Evolutionary conservation across 176 grass and related monocot genomes (phyloP).

Genomic region (Puya raimondii): DNA sequence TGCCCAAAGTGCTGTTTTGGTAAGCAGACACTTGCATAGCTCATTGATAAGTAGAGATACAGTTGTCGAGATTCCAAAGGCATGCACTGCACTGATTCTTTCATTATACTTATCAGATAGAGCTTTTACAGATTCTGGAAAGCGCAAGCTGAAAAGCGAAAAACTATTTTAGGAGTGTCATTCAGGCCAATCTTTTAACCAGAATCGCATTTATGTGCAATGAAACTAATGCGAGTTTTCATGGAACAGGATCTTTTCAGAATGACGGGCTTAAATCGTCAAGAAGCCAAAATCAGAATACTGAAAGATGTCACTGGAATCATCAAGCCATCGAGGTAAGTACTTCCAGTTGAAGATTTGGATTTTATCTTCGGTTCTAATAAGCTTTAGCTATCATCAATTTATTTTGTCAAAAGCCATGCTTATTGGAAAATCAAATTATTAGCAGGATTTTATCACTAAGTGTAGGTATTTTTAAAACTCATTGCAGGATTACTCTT

Average conservation of each 20-base stretch:
- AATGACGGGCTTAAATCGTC: conserved; percentile 30
- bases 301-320: conserved; percentile 44
- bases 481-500: conserved; percentile 55
- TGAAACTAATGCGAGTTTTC: not conserved
- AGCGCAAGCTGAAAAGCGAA: not conserved
- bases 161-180: not conserved
- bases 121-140: not conserved
- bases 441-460: not conserved
- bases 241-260: conserved; percentile 23
- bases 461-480: too few species aligned
- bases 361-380: not conserved
- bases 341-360: not conserved
- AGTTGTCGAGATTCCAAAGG: not conserved
- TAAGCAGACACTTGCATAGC: conserved; percentile 2
- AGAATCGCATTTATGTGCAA: not conserved
- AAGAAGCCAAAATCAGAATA: conserved; percentile 39
- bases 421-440: not conserved
- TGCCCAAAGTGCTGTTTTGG: conserved; percentile 19
- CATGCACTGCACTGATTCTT: not conserved
- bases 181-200: not conserved
- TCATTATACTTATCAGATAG: not conserved
- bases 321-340: conserved; percentile 57
- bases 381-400: not conserved
- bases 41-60: not conserved
- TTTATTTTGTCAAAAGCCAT: not conserved